Base-by-base conservation (phyloP, 1,139 yeast genomes). In the Saccharomyces hybrid region DNA sequence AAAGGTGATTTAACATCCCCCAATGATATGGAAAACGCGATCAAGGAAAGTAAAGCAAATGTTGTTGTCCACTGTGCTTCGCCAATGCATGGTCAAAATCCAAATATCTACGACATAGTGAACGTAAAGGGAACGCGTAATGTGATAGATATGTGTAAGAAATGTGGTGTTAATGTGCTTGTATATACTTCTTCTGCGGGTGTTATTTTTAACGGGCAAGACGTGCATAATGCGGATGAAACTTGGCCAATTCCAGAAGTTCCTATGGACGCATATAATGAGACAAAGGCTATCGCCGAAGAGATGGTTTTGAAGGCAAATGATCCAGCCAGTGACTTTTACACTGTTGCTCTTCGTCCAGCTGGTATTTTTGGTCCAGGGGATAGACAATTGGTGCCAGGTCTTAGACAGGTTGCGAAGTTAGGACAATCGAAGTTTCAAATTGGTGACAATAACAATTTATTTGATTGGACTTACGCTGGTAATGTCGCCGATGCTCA, bases 331-430 rank as follows among this genome's bases (percentile, higher is more conserved):
- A 74, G 76, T 13, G 77, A 78, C 6, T 80, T 88, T 56, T 71
- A 77, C 51, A 93, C 99, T 0, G 85, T 88, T 46, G 91, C 97
- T 4, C 73, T 95, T 54, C 82, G 99, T 60, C 99, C 99, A 1
- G 97, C 99, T 0, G 99, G 99, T 42, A 90, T 95, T 51, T 93
- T 95, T 73, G 99, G 99, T 5, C 99, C 99, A 4, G 99, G 99
- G 49, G 99, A 95, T 71, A 82, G 99, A 58, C 99, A 95, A 70
- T 75, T 93, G 66, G 93, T 95, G 51, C 99, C 99, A 4, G 96
- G 96, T 1, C 76, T 95, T 56, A 81, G 96, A 65, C 80, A 80
- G 16, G 96, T 90, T 50, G 93, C 96, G 2, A 79, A 79, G 59
- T 74, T 83, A 55, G 96, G 96, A n/a, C 98, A 93, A 70, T 86